Percentiles rank a stretch among this genome's conserved stretches.
phyloP scores from a whole-genome alignment of 2,329 filamentous ascomycete genomes.

The Geoglossum cookeanum region DNA sequence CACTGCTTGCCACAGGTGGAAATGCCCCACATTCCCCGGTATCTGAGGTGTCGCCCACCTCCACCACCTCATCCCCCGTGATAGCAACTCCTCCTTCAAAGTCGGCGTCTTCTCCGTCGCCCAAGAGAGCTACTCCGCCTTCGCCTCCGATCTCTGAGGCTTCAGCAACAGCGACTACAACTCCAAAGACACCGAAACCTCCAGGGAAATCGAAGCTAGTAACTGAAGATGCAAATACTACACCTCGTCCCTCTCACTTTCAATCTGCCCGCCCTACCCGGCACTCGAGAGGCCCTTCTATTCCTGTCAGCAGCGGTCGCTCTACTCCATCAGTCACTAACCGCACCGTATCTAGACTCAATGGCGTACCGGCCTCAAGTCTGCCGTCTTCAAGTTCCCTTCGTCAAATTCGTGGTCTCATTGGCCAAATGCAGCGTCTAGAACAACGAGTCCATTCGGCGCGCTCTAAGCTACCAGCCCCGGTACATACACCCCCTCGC shows the following conservation, averaged over 20 bases:
- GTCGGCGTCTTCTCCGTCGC: conserved; percentile 38
- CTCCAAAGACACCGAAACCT: conserved; percentile 26
- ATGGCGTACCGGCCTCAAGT: conserved; percentile 29
- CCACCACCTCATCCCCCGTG: conserved; percentile 72
- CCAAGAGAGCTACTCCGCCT: conserved; percentile 62
- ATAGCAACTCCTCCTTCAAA: conserved; percentile 62
- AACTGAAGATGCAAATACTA: conserved; percentile 24
- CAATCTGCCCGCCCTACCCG: conserved; percentile 22
- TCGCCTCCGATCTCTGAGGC: conserved; percentile 87
- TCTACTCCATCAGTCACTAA: conserved; percentile 24
- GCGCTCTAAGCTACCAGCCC: conserved; percentile 76
- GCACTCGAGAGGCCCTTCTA: conserved; percentile 39
- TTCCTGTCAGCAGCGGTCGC: conserved; percentile 29
- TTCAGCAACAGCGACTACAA: conserved; percentile 29
- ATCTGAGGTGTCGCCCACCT: conserved; percentile 59
- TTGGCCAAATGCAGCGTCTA: conserved; percentile 91
- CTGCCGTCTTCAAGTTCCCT: conserved; percentile 52
- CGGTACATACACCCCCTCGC: conserved; percentile 56
- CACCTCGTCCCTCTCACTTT: conserved; percentile 25
- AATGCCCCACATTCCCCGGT: conserved; percentile 41
- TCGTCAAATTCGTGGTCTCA: conserved; percentile 80
- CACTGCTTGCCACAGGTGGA: conserved; percentile 11
- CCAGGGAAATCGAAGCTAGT: conserved; percentile 23
- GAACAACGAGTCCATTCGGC: conserved; percentile 85
- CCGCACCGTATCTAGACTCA: conserved; percentile 23